These are phyloP conservation scores for Trichomonascaceae sp. DNA, from an alignment of 1,139 yeast genomes.

Conservation along the genomic window DNA sequence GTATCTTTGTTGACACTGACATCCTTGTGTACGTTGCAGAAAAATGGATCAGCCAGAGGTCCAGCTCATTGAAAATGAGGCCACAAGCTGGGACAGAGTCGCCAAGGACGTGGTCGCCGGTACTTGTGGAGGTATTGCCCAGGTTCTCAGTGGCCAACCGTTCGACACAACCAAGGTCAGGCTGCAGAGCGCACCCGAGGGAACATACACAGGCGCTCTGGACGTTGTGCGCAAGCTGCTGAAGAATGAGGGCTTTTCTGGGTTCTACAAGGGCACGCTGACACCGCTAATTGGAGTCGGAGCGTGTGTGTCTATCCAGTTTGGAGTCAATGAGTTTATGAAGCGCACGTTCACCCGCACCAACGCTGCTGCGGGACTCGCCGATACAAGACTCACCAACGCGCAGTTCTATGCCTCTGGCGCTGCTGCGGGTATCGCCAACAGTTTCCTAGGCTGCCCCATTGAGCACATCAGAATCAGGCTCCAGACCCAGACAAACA, in stretches of 20 bases:
- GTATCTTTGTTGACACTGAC: no score
- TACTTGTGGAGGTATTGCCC: conserved; percentile 84
- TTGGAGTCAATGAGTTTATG: conserved; percentile 89
- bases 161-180: conserved; percentile 91
- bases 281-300: conserved; percentile 45
- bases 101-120: conserved; percentile 78
- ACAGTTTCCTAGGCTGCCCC: conserved; percentile 78
- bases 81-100: conserved; percentile 44
- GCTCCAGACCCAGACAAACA: conserved; percentile 64
- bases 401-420: conserved; percentile 68
- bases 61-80: no score
- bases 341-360: conserved; percentile 51
- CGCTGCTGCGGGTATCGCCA: conserved; percentile 79
- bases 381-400: conserved; percentile 29
- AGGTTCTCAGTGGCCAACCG: conserved; percentile 92
- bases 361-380: conserved; percentile 28
- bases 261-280: conserved; percentile 47
- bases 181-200: conserved; percentile 71
- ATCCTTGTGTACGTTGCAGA: no score
- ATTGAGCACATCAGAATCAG: conserved; percentile 89
- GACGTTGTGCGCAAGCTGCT: conserved; percentile 64
- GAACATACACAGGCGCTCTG: conserved; percentile 58
- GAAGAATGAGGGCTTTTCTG: conserved; percentile 61
- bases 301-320: conserved; percentile 60
- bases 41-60: no score